These are phyloP conservation scores for Ogataea kodamae DNA, from an alignment of 805 yeast genomes.

Conservation along the genomic window DNA sequence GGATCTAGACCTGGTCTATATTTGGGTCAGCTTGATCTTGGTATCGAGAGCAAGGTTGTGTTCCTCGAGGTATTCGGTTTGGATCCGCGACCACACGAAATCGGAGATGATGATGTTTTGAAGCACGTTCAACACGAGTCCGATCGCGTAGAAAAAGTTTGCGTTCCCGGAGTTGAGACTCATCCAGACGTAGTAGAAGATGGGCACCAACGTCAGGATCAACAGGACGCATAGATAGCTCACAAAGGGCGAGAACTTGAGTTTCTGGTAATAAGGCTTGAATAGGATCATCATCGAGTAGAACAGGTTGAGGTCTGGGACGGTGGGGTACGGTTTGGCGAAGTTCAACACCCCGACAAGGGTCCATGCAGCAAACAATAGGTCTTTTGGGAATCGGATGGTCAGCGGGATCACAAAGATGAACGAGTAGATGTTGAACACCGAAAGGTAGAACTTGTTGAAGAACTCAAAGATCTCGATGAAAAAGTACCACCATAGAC, in stretches of 20 bases:
- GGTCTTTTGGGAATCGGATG: slow-evolving; percentile 48
- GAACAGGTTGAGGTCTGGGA: slow-evolving; percentile 62
- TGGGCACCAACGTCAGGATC: slow-evolving; percentile 66
- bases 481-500: slow-evolving; percentile 98
- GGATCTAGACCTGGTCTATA: too few species aligned
- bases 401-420: slow-evolving; percentile 73
- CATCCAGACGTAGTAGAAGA: slow-evolving; percentile 93
- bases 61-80: slow-evolving; percentile 52
- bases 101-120: slow-evolving; percentile 69
- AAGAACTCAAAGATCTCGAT: slow-evolving; percentile 92
- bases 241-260: slow-evolving; percentile 30
- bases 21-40: slow-evolving; percentile 48
- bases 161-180: slow-evolving; percentile 92
- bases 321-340: slow-evolving; percentile 81
- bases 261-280: slow-evolving; percentile 24
- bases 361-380: slow-evolving; percentile 39
- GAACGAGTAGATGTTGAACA: slow-evolving; percentile 73
- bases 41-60: slow-evolving; percentile 40
- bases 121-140: slow-evolving; percentile 72
- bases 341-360: slow-evolving; percentile 44
- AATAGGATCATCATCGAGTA: slow-evolving; percentile 32
- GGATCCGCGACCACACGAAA: slow-evolving; percentile 74
- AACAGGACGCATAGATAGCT: slow-evolving; percentile 27
- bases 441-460: slow-evolving; percentile 74
- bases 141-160: slow-evolving; percentile 93